Conservation (phyloP, 352 stramenopile species). For the Phytophthora multivora region DNA sequence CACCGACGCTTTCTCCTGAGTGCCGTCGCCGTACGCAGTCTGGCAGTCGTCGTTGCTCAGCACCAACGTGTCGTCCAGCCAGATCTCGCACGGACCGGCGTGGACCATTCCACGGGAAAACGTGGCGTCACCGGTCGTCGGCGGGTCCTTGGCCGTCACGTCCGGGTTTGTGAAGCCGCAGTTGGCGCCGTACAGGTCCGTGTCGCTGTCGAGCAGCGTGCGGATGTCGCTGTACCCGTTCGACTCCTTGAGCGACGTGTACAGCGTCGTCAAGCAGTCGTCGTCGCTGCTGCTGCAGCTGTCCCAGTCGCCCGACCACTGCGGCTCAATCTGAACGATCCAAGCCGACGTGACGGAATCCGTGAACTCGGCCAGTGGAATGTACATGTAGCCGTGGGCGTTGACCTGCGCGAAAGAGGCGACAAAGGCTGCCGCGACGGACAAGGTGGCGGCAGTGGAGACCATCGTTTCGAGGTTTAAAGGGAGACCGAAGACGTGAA, state of each 20-base stretch:
- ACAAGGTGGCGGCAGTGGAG: conserved; percentile 22
- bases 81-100: conserved; percentile 35
- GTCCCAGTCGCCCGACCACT: conserved; percentile 33
- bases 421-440: conserved; percentile 6
- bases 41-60: conserved; percentile 40
- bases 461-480: conserved; percentile 17
- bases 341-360: conserved; percentile 33
- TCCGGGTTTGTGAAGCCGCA: conserved; percentile 38
- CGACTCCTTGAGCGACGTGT: conserved; percentile 19
- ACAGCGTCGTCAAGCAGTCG: conserved; percentile 4
- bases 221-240: conserved; percentile 29
- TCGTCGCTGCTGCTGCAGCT: conserved; percentile 14
- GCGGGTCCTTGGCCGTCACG: conserved; percentile 15
- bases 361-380: conserved; percentile 35
- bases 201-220: conserved; percentile 27
- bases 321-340: conserved; percentile 39
- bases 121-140: conserved; percentile 27
- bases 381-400: conserved; percentile 38
- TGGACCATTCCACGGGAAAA: conserved; percentile 40
- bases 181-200: conserved; percentile 24
- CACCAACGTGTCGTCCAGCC: conserved; percentile 34
- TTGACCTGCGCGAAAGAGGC: conserved; percentile 10
- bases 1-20: conserved; percentile 24
- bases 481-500: background rate
- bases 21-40: conserved; percentile 29